phyloP scores from a whole-genome alignment of 306 rosid genomes.

The Senna siamea region DNA sequence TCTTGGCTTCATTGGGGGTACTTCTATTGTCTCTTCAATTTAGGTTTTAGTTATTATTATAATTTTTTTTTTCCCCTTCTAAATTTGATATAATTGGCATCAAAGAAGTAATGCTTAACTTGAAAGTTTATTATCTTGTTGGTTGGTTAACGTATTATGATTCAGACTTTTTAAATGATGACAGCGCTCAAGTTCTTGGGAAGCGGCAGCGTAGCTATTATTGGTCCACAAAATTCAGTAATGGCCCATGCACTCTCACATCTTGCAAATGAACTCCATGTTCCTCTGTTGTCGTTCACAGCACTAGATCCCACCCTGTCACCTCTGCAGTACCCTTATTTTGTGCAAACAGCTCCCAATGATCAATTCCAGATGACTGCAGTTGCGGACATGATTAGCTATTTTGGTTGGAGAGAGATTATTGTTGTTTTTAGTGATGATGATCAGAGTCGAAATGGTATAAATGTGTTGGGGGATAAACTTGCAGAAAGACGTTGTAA shows the following conservation, averaged over 20 bases:
- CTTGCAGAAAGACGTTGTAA: conserved; percentile 67
- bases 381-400: conserved; percentile 57
- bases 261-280: conserved; percentile 72
- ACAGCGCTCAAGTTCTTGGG: conserved; percentile 74
- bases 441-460: conserved; percentile 75
- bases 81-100: background rate
- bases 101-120: background rate
- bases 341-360: conserved; percentile 67
- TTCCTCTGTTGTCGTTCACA: conserved; percentile 70
- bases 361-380: conserved; percentile 83
- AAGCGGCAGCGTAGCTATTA: conserved; percentile 62
- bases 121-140: background rate
- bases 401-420: conserved; percentile 73
- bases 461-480: conserved; percentile 60
- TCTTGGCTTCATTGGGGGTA: conserved; percentile 66
- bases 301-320: conserved; percentile 86
- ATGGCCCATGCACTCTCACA: conserved; percentile 73
- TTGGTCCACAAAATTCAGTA: conserved; percentile 80
- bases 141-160: background rate
- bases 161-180: conserved; percentile 4
- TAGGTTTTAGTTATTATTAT: no score
- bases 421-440: conserved; percentile 72
- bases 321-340: conserved; percentile 74
- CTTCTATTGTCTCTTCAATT: background rate
- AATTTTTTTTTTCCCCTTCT: background rate